These are phyloP conservation scores for Botryosphaeria dothidea DNA, from an alignment of 2,329 filamentous ascomycete genomes.

Conservation along the genomic window DNA sequence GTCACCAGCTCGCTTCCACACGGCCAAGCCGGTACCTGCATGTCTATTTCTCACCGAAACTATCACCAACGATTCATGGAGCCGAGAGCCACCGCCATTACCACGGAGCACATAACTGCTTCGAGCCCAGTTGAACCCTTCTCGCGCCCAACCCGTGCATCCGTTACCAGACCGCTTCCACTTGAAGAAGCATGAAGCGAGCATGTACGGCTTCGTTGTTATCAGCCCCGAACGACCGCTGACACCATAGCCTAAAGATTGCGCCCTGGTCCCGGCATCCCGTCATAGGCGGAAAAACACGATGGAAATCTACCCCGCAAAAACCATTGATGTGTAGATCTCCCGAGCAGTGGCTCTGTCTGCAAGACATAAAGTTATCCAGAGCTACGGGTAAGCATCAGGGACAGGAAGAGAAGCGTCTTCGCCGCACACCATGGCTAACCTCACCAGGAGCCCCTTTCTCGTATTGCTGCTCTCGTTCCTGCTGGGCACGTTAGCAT, in stretches of 20 bases:
- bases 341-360: background rate
- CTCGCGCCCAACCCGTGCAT: background rate
- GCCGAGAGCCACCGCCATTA: background rate
- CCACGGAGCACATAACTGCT: background rate
- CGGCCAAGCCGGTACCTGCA: background rate
- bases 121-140: background rate
- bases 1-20: background rate
- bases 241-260: background rate
- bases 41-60: background rate
- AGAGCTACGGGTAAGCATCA: background rate
- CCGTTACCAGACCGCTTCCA: background rate
- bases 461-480: background rate
- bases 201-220: background rate
- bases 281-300: conserved; percentile 10
- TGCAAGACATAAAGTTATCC: conserved; percentile 1
- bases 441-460: background rate
- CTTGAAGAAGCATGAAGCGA: background rate
- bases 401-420: background rate
- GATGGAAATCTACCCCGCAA: background rate
- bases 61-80: background rate
- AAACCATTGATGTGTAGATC: background rate
- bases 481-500: background rate
- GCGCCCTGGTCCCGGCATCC: background rate
- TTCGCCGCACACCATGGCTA: background rate
- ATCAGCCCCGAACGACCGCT: background rate